Percentiles rank a stretch among this genome's conserved stretches.
Evolutionary conservation across 331 rosid genomes (phyloP).

Genomic region (Pyracantha coccinea): DNA sequence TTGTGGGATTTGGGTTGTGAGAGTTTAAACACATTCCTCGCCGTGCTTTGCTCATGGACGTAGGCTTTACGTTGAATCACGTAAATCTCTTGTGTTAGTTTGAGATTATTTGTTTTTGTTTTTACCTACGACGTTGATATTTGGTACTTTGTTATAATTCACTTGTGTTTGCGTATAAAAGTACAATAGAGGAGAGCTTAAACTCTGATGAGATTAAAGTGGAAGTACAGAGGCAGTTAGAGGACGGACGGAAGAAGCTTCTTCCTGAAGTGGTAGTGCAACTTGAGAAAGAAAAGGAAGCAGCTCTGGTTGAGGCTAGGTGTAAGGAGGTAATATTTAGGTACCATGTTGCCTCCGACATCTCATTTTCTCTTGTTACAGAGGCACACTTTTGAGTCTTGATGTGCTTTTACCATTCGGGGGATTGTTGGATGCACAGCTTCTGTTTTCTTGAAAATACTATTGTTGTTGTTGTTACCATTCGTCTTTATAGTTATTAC

Average conservation of each 20-base stretch:
- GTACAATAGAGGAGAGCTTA: slow-evolving; percentile 77
- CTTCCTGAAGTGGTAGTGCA: slow-evolving; percentile 60
- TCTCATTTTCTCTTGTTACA: neutral
- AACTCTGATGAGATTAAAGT: slow-evolving; percentile 54
- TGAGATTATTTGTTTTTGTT: too few species aligned
- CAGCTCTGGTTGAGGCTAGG: slow-evolving; percentile 65
- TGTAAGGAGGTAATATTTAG: slow-evolving; percentile 59
- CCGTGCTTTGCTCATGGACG: too few species aligned
- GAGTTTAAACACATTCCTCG: too few species aligned
- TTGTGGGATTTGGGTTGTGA: too few species aligned
- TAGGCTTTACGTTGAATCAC: too few species aligned
- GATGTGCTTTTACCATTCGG: neutral
- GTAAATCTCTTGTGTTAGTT: too few species aligned
- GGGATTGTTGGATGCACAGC: neutral
- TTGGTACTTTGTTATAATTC: too few species aligned
- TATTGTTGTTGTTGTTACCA: neutral
- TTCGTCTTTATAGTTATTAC: neutral
- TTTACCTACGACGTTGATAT: too few species aligned
- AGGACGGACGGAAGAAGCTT: slow-evolving; percentile 80
- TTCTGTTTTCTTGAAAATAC: neutral
- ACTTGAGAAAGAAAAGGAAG: slow-evolving; percentile 86
- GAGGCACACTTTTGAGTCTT: neutral
- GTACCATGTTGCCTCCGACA: neutral
- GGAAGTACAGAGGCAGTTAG: slow-evolving; percentile 62
- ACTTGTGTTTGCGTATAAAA: too few species aligned